phyloP scores from a whole-genome alignment of 2,329 filamentous ascomycete genomes.

The Alternaria ethzedia region DNA sequence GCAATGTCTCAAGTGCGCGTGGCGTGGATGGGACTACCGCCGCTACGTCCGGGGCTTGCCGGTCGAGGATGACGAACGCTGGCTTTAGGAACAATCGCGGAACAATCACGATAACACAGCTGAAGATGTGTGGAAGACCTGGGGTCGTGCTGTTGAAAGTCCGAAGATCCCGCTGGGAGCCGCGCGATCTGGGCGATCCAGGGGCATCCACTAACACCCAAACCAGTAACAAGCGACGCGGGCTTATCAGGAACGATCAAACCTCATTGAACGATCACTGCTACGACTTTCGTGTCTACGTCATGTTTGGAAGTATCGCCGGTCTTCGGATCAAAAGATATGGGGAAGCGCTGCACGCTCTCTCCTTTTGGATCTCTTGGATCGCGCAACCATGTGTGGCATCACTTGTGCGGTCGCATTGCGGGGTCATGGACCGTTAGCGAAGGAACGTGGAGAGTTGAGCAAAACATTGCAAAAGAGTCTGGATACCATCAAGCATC shows the following conservation, averaged over 20 bases:
- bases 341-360: not conserved
- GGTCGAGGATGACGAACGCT: not conserved
- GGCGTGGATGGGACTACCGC: not conserved
- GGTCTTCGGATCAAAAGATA: not conserved
- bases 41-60: slow-evolving; percentile 7
- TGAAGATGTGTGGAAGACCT: not conserved
- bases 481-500: slow-evolving; percentile 47
- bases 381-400: slow-evolving; percentile 16
- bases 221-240: slow-evolving; percentile 10
- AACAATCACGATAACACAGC: not conserved
- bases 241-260: slow-evolving; percentile 5
- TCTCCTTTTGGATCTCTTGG: not conserved
- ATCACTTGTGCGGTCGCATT: slow-evolving; percentile 22
- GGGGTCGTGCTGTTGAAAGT: not conserved
- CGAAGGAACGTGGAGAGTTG: slow-evolving; percentile 2
- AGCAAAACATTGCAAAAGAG: slow-evolving; percentile 19
- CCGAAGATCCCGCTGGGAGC: not conserved
- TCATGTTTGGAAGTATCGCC: not conserved
- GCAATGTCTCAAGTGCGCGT: slow-evolving; percentile 3
- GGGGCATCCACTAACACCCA: slow-evolving; percentile 1
- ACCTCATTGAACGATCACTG: not conserved
- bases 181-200: slow-evolving; percentile 3
- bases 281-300: not conserved
- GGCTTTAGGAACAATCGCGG: not conserved
- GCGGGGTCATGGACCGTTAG: slow-evolving; percentile 16